These are phyloP conservation scores for Clonostachys sp. DNA, from an alignment of 2,329 filamentous ascomycete genomes.

Conservation along the genomic window DNA sequence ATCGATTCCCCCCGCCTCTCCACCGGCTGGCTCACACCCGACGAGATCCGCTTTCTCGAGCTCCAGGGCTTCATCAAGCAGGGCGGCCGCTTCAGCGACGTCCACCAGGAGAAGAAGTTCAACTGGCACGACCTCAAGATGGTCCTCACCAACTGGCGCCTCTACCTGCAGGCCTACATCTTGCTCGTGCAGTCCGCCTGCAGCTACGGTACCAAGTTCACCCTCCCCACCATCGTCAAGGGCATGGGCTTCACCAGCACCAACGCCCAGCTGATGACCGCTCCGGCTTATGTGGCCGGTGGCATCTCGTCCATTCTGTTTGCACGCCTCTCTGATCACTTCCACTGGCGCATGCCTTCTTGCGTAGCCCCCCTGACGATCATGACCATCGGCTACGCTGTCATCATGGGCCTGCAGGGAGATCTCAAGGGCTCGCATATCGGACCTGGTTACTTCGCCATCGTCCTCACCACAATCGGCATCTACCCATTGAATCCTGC, in stretches of 20 bases:
- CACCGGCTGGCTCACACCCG: slow-evolving; percentile 48
- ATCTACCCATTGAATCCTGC: slow-evolving; percentile 80
- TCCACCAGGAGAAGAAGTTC: slow-evolving; percentile 70
- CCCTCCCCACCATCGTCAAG: slow-evolving; percentile 62
- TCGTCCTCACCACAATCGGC: slow-evolving; percentile 64
- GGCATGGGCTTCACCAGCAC: slow-evolving; percentile 52
- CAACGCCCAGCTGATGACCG: slow-evolving; percentile 61
- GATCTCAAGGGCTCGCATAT: slow-evolving; percentile 63
- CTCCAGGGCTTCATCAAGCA: slow-evolving; percentile 54
- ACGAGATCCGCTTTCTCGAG: slow-evolving; percentile 65
- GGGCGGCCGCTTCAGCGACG: slow-evolving; percentile 12
- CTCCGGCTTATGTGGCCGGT: slow-evolving; percentile 56
- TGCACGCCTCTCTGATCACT: slow-evolving; percentile 50
- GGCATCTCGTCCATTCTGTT: slow-evolving; percentile 51
- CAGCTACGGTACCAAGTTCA: slow-evolving; percentile 50
- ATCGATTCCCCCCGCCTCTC: slow-evolving; percentile 65
- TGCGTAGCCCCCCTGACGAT: slow-evolving; percentile 46
- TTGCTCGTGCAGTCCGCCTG: slow-evolving; percentile 57
- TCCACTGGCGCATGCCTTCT: slow-evolving; percentile 49
- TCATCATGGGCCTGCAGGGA: slow-evolving; percentile 53
- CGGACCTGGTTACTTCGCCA: slow-evolving; percentile 55
- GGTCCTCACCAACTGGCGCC: slow-evolving; percentile 77
- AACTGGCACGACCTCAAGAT: slow-evolving; percentile 70
- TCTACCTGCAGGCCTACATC: slow-evolving; percentile 55
- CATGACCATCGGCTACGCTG: slow-evolving; percentile 52